Conservation (phyloP, 768 basidiomycete genomes). For the Chiua virens region DNA sequence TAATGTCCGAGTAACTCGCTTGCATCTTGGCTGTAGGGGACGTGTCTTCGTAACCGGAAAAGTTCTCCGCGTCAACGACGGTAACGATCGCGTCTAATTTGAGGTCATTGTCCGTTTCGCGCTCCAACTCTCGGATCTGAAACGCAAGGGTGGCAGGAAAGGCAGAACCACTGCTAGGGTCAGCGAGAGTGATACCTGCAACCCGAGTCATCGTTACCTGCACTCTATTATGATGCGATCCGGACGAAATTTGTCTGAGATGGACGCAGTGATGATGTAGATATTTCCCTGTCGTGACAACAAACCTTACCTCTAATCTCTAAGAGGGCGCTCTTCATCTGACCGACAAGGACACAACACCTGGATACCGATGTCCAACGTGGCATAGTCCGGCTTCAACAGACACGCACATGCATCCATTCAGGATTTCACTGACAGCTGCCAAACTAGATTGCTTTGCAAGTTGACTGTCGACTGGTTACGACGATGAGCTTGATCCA, state of each 20-base stretch:
- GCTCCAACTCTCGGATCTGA: constrained; percentile 88
- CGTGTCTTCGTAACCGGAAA: constrained; percentile 88
- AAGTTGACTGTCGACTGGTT: constrained; percentile 86
- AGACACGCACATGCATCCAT: constrained; percentile 82
- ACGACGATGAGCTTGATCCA: constrained; percentile 1
- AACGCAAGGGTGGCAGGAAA: constrained; percentile 95
- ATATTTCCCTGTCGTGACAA: background rate
- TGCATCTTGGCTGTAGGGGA: constrained; percentile 92
- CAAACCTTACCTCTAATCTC: constrained; percentile 74
- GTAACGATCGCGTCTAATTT: constrained; percentile 90
- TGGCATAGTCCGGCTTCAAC: background rate
- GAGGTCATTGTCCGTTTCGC: constrained; percentile 70
- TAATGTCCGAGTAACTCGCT: constrained; percentile 92
- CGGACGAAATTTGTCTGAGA: constrained; percentile 73
- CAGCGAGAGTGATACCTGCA: background rate
- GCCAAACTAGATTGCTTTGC: constrained; percentile 80
- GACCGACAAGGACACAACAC: constrained; percentile 93
- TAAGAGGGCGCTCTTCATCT: constrained; percentile 87
- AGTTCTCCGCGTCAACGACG: constrained; percentile 90
- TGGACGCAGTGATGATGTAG: background rate
- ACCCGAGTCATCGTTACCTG: constrained; percentile 54
- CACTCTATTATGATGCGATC: constrained; percentile 95
- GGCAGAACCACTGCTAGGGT: constrained; percentile 71
- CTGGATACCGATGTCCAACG: constrained; percentile 36
- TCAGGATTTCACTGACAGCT: constrained; percentile 90